Evolutionary conservation across 108 stramenopile genomes (phyloP), one percentile per base, ranked within the genome.

Genomic region (Fistulifera solaris): DNA sequence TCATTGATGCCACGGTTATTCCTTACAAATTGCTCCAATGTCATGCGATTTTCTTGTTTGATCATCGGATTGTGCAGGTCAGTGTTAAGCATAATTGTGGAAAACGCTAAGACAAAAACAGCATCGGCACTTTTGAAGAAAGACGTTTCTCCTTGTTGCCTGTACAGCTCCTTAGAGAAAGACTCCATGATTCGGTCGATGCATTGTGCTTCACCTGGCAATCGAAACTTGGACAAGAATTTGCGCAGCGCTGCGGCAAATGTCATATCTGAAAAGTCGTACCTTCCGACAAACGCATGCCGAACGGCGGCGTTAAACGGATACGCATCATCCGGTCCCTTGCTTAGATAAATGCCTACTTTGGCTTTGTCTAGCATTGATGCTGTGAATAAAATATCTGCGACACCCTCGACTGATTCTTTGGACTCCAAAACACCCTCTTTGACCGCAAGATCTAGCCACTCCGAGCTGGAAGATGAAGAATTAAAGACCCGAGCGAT

Each of bases 201-300:
- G 59, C 88, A 90, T 68, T 98, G 97, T 7, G 94, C 94, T 75
- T 98, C 96, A 15, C 96, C 96, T 15, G 98, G 98, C 53, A 98
- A 58, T 39, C 93, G 77, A 51, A 98, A 98, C 47, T 71, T 68
- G 27, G 65, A 68, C 41, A 98, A 68, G 56, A 92, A 96, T 13
- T 68, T 54, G 23, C 95, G 77, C 23, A 98, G 69, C 0, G 94
- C 83, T 15, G 73, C 63, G 38, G 89, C 85, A 73, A 98, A 95
- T 19, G 56, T 59, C 41, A 78, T 38, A 7, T 66, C 58, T 11
- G 54, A 31, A 64, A 96, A 96, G 61, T 93, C 75, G 58, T 96
- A 96, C 24, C 75, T 69, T 26, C 52, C 22, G 2, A 70, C 57
- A 61, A 90, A 94, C 38, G 55, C 73, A 26, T 53, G 8, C 14